Conservation (phyloP, 2,329 filamentous ascomycete genomes). For the Alternaria brassicae region DNA sequence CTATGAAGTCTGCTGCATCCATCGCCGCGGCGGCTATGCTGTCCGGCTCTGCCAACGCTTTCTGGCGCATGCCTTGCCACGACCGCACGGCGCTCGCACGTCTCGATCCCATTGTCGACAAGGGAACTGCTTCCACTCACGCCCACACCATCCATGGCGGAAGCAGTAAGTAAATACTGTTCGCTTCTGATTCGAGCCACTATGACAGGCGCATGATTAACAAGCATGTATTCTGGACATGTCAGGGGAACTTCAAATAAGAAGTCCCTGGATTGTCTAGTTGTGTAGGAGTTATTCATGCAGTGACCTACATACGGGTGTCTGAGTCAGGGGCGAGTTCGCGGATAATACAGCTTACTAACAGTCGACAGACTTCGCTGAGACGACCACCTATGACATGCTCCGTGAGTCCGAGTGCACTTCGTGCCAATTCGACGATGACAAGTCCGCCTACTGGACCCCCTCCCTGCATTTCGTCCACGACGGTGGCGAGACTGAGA, state of each 20-base stretch:
- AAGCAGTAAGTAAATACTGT: conserved; percentile 62
- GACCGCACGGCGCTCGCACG: conserved; percentile 67
- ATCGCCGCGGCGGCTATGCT: conserved; percentile 44
- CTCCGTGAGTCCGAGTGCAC: conserved; percentile 71
- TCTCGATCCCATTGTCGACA: conserved; percentile 56
- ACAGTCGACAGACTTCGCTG: conserved; percentile 59
- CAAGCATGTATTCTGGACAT: conserved; percentile 6
- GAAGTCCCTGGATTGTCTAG: neutral
- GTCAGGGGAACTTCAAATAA: neutral
- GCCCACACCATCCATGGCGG: conserved; percentile 46
- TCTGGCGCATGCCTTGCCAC: conserved; percentile 73
- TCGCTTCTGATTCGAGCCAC: conserved; percentile 46
- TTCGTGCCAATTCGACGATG: conserved; percentile 63
- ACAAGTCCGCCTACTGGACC: conserved; percentile 59
- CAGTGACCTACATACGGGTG: neutral
- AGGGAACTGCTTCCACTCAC: conserved; percentile 38
- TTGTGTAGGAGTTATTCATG: neutral
- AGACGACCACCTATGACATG: conserved; percentile 67
- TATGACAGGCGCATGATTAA: conserved; percentile 11
- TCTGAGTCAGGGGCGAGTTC: conserved; percentile 31
- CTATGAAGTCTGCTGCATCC: conserved; percentile 42
- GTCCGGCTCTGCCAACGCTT: conserved; percentile 62
- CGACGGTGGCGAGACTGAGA: conserved; percentile 68
- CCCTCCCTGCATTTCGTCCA: conserved; percentile 74
- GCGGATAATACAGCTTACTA: conserved; percentile 25